Evolutionary conservation across 2,329 filamentous ascomycete genomes (phyloP), one percentile per base, ranked within the genome.

Genomic region (Colletotrichum cereale): DNA sequence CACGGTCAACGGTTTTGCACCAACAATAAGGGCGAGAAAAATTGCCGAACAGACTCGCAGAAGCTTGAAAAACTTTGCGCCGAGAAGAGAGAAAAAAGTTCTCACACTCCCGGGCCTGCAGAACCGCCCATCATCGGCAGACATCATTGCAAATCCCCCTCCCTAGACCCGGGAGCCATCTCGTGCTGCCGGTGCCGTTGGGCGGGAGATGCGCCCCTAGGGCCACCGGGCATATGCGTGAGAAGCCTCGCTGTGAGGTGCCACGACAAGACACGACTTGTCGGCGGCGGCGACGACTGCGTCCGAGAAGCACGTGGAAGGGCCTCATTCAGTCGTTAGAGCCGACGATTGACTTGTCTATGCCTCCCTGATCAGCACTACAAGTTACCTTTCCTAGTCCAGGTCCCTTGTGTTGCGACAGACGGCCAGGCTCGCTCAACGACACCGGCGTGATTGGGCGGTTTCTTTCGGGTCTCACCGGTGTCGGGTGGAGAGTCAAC

Each of bases 241-340:
- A 55, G 58, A 42, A 62, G 57, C 56, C 70, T 71, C 71, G 61
- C 55, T n/a, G 61, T 72, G 61, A 48, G 70, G 70, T 72, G 70
- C 66, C 70, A 71, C 67, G 70, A 71, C 67, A 62, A 72, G 24
- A 69, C 62, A 34, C 67, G 67, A 34, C 56, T 71, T 56, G 47
- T 18, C 36, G 29, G 67, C 61, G 58, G 58, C 61, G 62, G 34
- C 44, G 38, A 44, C 56, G 38, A 44, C 56, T 56, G 56, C 66
- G 29, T 61, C 61, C 36, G 48, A 36, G 31, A 66, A 56, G 61
- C 67, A 66, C 70, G 61, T 71, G 66, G 69, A 60, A 42, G 58
- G 38, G 47, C 40, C 53, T 66, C 60, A 61, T 50, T 71, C 60
- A 65, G 34, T 66, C 14, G 36, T 57, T 21, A 34, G 34, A 40